Percentiles rank a stretch among this genome's conserved stretches.
These are phyloP conservation scores for Scortechinia acanthostroma DNA, from an alignment of 2,329 filamentous ascomycete genomes.

Conservation along the genomic window DNA sequence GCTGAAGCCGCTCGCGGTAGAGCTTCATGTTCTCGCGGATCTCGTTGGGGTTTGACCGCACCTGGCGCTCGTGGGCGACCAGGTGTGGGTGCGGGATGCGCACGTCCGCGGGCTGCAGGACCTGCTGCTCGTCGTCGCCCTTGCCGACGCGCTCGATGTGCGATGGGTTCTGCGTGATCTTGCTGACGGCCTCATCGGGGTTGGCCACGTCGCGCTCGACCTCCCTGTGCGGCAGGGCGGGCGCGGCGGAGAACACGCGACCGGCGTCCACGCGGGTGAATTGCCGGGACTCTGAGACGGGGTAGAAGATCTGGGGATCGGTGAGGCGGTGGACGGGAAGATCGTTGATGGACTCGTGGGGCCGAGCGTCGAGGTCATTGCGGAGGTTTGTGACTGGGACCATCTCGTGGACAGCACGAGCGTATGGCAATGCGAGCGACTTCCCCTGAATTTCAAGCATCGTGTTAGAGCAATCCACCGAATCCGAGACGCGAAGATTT, in stretches of 20 bases:
- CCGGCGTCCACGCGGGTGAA: slow-evolving; percentile 13
- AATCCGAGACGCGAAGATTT: too few relatives aligned
- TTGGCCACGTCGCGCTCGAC: slow-evolving; percentile 15
- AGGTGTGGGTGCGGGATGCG: slow-evolving; percentile 59
- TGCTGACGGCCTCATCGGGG: not conserved
- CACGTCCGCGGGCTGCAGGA: slow-evolving; percentile 51
- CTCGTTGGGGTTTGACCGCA: slow-evolving; percentile 21
- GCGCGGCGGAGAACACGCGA: slow-evolving; percentile 20
- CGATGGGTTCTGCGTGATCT: slow-evolving; percentile 15
- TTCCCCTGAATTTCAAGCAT: not conserved
- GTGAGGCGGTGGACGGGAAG: slow-evolving; percentile 11
- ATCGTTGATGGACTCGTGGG: slow-evolving; percentile 7
- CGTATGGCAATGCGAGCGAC: not conserved
- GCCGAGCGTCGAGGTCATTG: slow-evolving; percentile 12
- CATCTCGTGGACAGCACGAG: not conserved
- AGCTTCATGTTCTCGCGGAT: slow-evolving; percentile 28
- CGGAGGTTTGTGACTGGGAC: slow-evolving; percentile 19
- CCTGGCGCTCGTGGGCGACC: slow-evolving; percentile 36
- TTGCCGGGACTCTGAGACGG: slow-evolving; percentile 12
- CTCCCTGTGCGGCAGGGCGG: slow-evolving; percentile 22
- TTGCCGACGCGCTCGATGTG: slow-evolving; percentile 31
- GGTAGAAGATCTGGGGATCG: slow-evolving; percentile 11
- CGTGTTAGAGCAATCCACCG: too few relatives aligned
- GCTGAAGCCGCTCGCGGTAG: slow-evolving; percentile 25
- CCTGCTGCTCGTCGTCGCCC: slow-evolving; percentile 28